These are phyloP conservation scores for Phytophthora cactorum DNA, from an alignment of 352 stramenopile species.

Conservation along the genomic window DNA sequence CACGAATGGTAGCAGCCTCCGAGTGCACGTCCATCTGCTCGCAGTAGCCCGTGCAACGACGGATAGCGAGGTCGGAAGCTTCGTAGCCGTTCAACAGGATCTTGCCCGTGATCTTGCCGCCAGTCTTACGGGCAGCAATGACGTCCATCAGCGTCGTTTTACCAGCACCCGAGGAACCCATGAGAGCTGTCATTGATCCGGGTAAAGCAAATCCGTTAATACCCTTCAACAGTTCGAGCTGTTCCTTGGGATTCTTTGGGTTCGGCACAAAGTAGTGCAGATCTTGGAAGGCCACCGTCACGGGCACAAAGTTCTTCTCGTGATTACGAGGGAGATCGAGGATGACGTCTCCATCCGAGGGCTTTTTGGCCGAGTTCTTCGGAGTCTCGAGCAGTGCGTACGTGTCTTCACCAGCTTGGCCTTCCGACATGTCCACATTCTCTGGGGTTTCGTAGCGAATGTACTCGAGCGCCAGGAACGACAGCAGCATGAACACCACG, in stretches of 20 bases:
- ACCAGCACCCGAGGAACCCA: conserved; percentile 24
- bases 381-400: conserved; percentile 27
- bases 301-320: conserved; percentile 27
- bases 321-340: conserved; percentile 4
- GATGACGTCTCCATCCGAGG: conserved; percentile 37
- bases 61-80: conserved; percentile 11
- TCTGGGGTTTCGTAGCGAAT: conserved; percentile 31
- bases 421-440: conserved; percentile 26
- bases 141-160: conserved; percentile 35
- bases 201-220: conserved; percentile 27
- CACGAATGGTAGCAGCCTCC: conserved; percentile 23
- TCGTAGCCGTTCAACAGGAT: conserved; percentile 30
- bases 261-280: conserved; percentile 29
- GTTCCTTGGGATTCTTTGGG: conserved; percentile 15
- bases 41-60: conserved; percentile 31
- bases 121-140: conserved; percentile 27
- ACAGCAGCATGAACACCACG: conserved; percentile 36
- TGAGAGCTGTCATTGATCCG: conserved; percentile 18
- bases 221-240: conserved; percentile 29
- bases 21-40: conserved; percentile 46
- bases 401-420: conserved; percentile 1
- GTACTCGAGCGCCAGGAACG: conserved; percentile 24
- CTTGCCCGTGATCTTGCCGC: conserved; percentile 13
- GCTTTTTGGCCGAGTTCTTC: conserved; percentile 13
- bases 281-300: conserved; percentile 35